Percentiles rank a stretch among this genome's conserved stretches.
Evolutionary conservation across 805 yeast genomes (phyloP).

Genomic region (Metschnikowia peoriensis): DNA sequence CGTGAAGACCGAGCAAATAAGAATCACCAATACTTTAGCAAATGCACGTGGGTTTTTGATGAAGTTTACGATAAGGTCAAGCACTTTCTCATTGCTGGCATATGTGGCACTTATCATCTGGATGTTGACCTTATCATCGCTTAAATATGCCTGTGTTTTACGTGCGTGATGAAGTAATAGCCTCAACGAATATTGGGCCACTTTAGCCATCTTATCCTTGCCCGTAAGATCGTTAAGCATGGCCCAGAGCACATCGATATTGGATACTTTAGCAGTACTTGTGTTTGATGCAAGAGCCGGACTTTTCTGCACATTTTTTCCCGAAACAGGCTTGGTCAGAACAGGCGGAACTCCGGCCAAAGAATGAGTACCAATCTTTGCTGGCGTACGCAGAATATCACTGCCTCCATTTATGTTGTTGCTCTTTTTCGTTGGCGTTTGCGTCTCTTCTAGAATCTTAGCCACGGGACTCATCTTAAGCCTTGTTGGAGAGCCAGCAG

Average conservation of each 20-base stretch:
- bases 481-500: conserved; percentile 5
- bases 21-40: conserved; percentile 31
- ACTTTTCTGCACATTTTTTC: not conserved
- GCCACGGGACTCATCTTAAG: conserved; percentile 5
- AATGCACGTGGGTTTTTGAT: conserved; percentile 37
- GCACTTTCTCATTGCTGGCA: conserved; percentile 30
- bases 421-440: conserved; percentile 7
- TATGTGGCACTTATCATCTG: conserved; percentile 29
- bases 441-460: conserved; percentile 5
- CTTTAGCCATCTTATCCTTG: conserved; percentile 69
- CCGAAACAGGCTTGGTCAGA: not conserved
- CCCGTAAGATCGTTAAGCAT: conserved; percentile 59
- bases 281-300: not conserved
- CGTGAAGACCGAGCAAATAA: conserved; percentile 40
- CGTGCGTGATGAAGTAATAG: conserved; percentile 48
- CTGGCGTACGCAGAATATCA: conserved; percentile 1
- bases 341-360: not conserved
- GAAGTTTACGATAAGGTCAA: conserved; percentile 35
- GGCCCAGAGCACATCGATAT: conserved; percentile 49
- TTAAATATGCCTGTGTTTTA: conserved; percentile 33
- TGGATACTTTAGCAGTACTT: conserved; percentile 12
- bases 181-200: conserved; percentile 57
- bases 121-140: conserved; percentile 36
- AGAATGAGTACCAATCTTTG: not conserved
- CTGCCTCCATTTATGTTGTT: not conserved